Base-by-base conservation (phyloP, 2,329 filamentous ascomycete species). In the Chrysoporthe deuterocubensis region DNA sequence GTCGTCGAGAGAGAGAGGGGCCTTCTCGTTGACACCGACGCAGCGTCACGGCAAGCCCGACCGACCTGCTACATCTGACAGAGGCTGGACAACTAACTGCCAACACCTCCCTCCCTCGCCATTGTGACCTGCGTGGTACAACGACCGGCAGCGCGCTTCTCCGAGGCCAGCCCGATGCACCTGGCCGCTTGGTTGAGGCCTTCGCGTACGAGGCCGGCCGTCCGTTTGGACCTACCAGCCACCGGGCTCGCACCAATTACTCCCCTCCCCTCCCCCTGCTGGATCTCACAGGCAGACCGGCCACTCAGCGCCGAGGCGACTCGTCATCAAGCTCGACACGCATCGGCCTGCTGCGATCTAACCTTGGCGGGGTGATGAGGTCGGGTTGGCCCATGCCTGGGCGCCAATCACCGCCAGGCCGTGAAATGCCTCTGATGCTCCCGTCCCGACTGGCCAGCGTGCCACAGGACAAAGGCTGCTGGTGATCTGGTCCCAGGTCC, bases 371-470 rank as follows among this genome's bases (percentile, higher is more conserved):
- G 64, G 46, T 62, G 37, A 62, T 40, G 62, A 56, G 50, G 40
- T 37, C 9, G 50, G n/a, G 9, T 34, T 6, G 50, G 1, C 32
- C 40, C 14, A 32, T 56, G 54, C 52, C 57, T 44, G 21, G 40
- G 18, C 57, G 59, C 50, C 62, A 69, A 69, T 67, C 67, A 62
- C 37, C 26, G 40, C n/a, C 34, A 62, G 37, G 57, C 57, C 46
- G 44, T 44, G 43, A 62, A 50, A 34, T 37, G 63, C 54, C 68
- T 57, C 64, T 69, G 64, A 63, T 50, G 50, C 67, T 65, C 26
- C 50, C 61, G 50, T 64, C 42, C 62, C 32, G 60, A 62, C 65
- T 64, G 43, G 42, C 46, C 42, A 61, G 43, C 32, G 43, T 46
- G 42, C 26, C 8, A 60, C 65, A 65, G 21, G 44, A 54, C 57